Conservation (phyloP, 768 basidiomycete species). For the Leccinellum luteum region DNA sequence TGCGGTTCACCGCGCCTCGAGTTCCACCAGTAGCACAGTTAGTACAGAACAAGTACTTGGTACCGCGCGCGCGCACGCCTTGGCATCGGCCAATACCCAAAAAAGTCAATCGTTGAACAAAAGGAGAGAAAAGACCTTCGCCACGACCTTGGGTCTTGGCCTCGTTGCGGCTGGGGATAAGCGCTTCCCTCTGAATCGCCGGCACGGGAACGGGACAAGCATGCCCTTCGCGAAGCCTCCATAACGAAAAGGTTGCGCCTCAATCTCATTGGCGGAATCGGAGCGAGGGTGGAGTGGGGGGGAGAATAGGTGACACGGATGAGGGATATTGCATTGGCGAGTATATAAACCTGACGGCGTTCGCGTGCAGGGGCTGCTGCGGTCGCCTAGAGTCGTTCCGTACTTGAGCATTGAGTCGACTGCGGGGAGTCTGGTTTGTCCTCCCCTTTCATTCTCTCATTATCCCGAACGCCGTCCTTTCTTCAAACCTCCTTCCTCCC, state of each 20-base stretch:
- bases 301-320: not conserved
- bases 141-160: not conserved
- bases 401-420: not conserved
- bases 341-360: constrained; percentile 20
- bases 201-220: not conserved
- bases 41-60: not conserved
- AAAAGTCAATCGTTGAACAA: not conserved
- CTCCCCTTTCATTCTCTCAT: not conserved
- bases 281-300: constrained; percentile 18
- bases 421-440: not conserved
- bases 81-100: not conserved
- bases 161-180: constrained; percentile 12
- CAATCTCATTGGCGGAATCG: constrained; percentile 17
- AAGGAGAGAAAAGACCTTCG: not conserved
- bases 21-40: not conserved
- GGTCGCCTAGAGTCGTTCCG: not conserved
- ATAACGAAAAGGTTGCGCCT: constrained; percentile 14
- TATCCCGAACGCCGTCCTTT: not conserved
- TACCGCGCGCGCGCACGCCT: not conserved
- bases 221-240: constrained; percentile 13
- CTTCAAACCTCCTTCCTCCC: not conserved
- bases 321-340: not conserved
- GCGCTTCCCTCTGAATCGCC: constrained; percentile 12
- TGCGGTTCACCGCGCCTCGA: constrained; percentile 5
- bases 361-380: constrained; percentile 2